Evolutionary conservation across 352 stramenopile genomes (phyloP), one percentile per base, ranked within the genome.

Genomic region (Phytophthora tubulina): DNA sequence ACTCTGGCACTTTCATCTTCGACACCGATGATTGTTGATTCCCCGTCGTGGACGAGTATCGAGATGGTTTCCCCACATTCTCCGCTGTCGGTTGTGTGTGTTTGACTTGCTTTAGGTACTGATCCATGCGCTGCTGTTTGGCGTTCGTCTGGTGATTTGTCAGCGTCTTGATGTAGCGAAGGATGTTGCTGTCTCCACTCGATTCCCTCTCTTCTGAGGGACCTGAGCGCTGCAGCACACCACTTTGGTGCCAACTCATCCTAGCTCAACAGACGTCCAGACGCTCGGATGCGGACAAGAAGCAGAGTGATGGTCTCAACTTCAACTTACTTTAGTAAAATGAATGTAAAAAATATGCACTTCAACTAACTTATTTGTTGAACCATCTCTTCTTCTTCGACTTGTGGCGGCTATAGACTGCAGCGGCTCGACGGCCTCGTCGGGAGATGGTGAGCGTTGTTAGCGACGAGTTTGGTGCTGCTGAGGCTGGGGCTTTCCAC

Each of bases 371-470:
- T 27, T 27, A 63, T 78, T 58, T 74, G 36, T 78, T 64, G 39
- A 73, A 89, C 84, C 84, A 92, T 32, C 74, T 68, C 51, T 84
- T 87, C 31, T 79, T 80, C 44, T 89, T 80, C 11, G 82, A 87
- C 70, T 92, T 92, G 76, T 81, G 75, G 30, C 84, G 82, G 48
- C 84, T 93, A 68, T 89, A 89, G 6, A 88, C 70, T 4, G 79
- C 81, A 10, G 85, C 79, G 46, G 82, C 83, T 53, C 87, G 84
- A 3, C 87, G 81, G 5, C 85, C 85, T 44, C 85, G 85, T 32
- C 81, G 60, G 0, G 87, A 92, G 45, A 93, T 93, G 1, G 87
- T 95, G 60, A 95, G 75, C 31, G 75, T 84, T 21, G 84, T 91
- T 27, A 95, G 82, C 49, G 86, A 82, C 27, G 85, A 81, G 65